Percentiles rank a stretch among this genome's conserved stretches.
Evolutionary conservation across 495 filamentous ascomycete genomes (phyloP).

Genomic region (Neurospora tetrasperma): DNA sequence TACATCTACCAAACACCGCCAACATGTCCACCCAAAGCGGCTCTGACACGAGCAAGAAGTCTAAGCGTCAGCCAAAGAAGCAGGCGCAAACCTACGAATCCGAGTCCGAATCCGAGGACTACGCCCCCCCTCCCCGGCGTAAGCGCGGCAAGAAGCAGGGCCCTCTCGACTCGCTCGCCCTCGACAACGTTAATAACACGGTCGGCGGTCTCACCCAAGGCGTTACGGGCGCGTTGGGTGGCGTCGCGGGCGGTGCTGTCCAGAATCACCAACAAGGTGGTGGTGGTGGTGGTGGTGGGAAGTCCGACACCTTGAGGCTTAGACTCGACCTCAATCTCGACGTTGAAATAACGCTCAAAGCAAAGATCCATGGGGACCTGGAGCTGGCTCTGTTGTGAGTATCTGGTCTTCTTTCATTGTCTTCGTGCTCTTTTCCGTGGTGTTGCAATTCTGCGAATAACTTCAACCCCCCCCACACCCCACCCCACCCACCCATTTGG

Average conservation of each 20-base stretch:
- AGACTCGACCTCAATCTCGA: constrained; percentile 80
- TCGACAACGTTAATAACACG: constrained; percentile 54
- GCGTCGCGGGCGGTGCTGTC: constrained; percentile 40
- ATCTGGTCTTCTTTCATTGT: not conserved
- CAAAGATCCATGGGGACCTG: constrained; percentile 86
- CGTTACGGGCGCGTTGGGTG: constrained; percentile 46
- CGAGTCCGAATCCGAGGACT: constrained; percentile 31
- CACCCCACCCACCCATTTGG: not conserved
- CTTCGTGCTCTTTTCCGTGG: constrained; percentile 1
- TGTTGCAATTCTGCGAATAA: not conserved
- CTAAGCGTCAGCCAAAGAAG: constrained; percentile 21
- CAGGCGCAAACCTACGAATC: constrained; percentile 27
- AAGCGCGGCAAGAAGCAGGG: constrained; percentile 33
- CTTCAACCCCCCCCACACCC: not conserved
- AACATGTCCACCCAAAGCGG: constrained; percentile 29
- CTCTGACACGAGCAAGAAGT: constrained; percentile 20
- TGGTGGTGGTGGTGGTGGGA: constrained; percentile 44
- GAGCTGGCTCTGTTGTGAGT: constrained; percentile 75
- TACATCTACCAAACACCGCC: not conserved
- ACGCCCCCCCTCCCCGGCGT: constrained; percentile 24
- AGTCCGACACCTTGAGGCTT: constrained; percentile 58
- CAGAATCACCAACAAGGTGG: constrained; percentile 30
- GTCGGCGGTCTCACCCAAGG: constrained; percentile 50
- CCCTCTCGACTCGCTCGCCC: constrained; percentile 48
- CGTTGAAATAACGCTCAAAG: constrained; percentile 83